phyloP scores from a whole-genome alignment of 2,329 filamentous ascomycete genomes.

The Zopfia rhizophila region DNA sequence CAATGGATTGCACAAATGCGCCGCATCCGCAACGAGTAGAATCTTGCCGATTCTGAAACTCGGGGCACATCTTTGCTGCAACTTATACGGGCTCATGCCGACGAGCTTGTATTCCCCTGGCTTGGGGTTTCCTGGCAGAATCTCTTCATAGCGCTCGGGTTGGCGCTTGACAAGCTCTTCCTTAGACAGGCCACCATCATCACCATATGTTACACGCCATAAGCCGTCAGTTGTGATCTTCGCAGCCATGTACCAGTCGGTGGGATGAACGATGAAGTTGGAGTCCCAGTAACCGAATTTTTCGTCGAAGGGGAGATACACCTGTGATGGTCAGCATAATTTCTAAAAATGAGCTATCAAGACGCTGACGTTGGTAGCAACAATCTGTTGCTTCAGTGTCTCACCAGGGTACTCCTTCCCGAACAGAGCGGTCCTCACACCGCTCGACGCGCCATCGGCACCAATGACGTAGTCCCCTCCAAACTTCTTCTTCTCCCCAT shows the following conservation, averaged over 20 bases:
- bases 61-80: conserved; percentile 70
- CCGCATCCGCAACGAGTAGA: conserved; percentile 69
- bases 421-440: conserved; percentile 43
- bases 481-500: conserved; percentile 38
- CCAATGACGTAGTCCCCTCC: conserved; percentile 47
- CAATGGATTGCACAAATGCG: conserved; percentile 67
- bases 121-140: conserved; percentile 69
- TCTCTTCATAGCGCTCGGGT: conserved; percentile 65
- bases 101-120: conserved; percentile 67
- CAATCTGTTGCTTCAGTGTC: conserved; percentile 69
- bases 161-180: conserved; percentile 66
- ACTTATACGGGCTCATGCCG: conserved; percentile 68
- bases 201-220: conserved; percentile 73
- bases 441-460: conserved; percentile 47
- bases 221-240: conserved; percentile 68
- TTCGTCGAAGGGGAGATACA: conserved; percentile 68
- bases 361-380: conserved; percentile 68
- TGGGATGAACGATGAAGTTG: conserved; percentile 71
- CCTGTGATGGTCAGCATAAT: conserved; percentile 51
- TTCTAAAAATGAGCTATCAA: neutral
- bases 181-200: conserved; percentile 61
- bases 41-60: conserved; percentile 68
- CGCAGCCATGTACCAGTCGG: conserved; percentile 72
- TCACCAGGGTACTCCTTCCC: conserved; percentile 64
- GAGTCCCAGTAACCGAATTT: conserved; percentile 65